These are phyloP conservation scores for Strobilomyces dryophilus DNA, from an alignment of 768 basidiomycete genomes.

Conservation along the genomic window DNA sequence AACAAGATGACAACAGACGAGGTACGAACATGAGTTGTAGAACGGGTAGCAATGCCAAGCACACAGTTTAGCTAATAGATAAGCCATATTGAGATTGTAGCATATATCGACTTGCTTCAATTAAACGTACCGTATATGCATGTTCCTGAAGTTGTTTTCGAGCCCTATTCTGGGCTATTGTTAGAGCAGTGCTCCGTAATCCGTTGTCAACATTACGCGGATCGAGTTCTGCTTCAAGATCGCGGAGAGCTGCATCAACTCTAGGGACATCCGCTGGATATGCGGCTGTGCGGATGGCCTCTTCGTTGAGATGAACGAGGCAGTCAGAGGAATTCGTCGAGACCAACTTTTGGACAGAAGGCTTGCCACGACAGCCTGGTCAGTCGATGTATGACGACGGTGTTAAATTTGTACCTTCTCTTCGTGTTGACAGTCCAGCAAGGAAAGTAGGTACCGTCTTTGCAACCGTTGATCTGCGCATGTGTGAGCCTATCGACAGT, in stretches of 20 bases:
- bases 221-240: slow-evolving; percentile 50
- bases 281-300: slow-evolving; percentile 58
- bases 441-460: slow-evolving; percentile 52
- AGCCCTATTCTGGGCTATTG: slow-evolving; percentile 40
- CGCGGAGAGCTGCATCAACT: slow-evolving; percentile 44
- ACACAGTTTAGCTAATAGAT: slow-evolving; percentile 51
- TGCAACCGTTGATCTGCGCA: slow-evolving; percentile 52
- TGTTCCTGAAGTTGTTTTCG: slow-evolving; percentile 45
- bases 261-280: slow-evolving; percentile 48
- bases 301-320: slow-evolving; percentile 56
- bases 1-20: neutral
- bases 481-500: slow-evolving; percentile 7
- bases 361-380: slow-evolving; percentile 33
- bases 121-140: slow-evolving; percentile 42
- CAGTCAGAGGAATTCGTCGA: slow-evolving; percentile 57
- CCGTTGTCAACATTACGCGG: slow-evolving; percentile 36
- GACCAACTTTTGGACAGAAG: slow-evolving; percentile 21
- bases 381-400: slow-evolving; percentile 39
- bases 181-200: slow-evolving; percentile 41
- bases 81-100: neutral
- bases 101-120: neutral
- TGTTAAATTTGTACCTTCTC: slow-evolving; percentile 57
- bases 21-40: slow-evolving; percentile 67
- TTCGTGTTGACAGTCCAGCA: slow-evolving; percentile 77
- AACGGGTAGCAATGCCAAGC: slow-evolving; percentile 53